These are phyloP conservation scores for Pseudogymnoascus sp. DNA, from an alignment of 2,329 filamentous ascomycete species.

Conservation along the genomic window DNA sequence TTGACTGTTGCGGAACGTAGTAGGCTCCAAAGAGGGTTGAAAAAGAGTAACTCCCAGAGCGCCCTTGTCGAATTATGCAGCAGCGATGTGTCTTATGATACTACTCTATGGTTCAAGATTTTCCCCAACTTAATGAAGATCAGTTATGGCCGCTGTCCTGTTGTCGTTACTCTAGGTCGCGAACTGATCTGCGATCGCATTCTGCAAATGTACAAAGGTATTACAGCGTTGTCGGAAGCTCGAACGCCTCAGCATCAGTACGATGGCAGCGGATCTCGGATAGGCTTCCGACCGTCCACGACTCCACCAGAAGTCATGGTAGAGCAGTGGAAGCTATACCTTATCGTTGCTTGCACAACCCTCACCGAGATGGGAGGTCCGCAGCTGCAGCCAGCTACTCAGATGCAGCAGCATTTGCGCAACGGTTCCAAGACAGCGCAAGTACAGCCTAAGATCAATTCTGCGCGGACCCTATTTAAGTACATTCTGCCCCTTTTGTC, in stretches of 20 bases:
- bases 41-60: conserved; percentile 73
- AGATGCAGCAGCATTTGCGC: conserved; percentile 63
- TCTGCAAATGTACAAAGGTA: conserved; percentile 82
- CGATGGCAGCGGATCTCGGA: conserved; percentile 40
- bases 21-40: conserved; percentile 79
- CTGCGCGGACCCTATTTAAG: conserved; percentile 81
- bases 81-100: conserved; percentile 90
- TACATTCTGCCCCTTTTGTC: conserved; percentile 83
- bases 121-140: conserved; percentile 92
- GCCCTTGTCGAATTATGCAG: conserved; percentile 89
- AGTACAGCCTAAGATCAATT: conserved; percentile 71
- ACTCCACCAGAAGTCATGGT: conserved; percentile 79
- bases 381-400: conserved; percentile 46
- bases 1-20: conserved; percentile 87
- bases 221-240: conserved; percentile 69
- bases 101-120: conserved; percentile 93
- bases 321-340: conserved; percentile 96
- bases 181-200: conserved; percentile 90
- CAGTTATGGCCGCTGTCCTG: conserved; percentile 82
- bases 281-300: conserved; percentile 46
- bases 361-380: conserved; percentile 70
- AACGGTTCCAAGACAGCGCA: conserved; percentile 68
- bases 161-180: conserved; percentile 80
- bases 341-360: conserved; percentile 95
- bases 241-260: conserved; percentile 52